Conservation (phyloP, 164 flowering plant species). For the Vitis rupestris region DNA sequence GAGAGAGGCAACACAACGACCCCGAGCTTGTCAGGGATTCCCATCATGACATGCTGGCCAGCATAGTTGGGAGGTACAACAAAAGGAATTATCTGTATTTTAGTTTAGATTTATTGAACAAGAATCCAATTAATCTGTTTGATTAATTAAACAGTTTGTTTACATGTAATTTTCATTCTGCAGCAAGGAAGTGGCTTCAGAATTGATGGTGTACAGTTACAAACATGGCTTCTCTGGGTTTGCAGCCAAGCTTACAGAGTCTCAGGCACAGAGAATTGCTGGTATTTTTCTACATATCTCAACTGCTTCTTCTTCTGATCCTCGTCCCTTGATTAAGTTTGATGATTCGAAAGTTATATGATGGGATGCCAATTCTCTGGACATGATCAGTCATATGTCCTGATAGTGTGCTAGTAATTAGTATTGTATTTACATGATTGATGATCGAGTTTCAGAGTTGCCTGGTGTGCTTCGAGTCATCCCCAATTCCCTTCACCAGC, state of each 20-base stretch:
- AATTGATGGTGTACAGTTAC: slow-evolving; percentile 44
- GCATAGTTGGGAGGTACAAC: slow-evolving; percentile 37
- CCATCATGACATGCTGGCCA: slow-evolving; percentile 40
- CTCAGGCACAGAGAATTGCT: slow-evolving; percentile 36
- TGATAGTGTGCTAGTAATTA: not conserved
- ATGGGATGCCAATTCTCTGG: not conserved
- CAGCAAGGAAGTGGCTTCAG: slow-evolving; percentile 40
- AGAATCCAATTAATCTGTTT: not conserved
- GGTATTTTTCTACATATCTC: slow-evolving; percentile 17
- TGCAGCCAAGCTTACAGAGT: slow-evolving; percentile 46
- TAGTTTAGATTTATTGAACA: not conserved
- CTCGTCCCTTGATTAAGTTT: not conserved
- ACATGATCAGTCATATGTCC: not conserved
- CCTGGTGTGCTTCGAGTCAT: slow-evolving; percentile 43
- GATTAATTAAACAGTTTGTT: not conserved
- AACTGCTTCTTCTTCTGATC: not conserved
- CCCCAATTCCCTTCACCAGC: slow-evolving; percentile 28
- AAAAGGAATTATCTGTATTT: not conserved
- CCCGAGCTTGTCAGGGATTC: slow-evolving; percentile 17
- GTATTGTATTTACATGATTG: not conserved
- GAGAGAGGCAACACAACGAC: slow-evolving; percentile 37
- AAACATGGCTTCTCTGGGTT: slow-evolving; percentile 62
- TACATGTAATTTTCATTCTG: not conserved
- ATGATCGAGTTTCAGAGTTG: slow-evolving; percentile 21
- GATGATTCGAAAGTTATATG: not conserved